Evolutionary conservation across 2,329 filamentous ascomycete species (phyloP).

Genomic region (Epichloe bromicola): DNA sequence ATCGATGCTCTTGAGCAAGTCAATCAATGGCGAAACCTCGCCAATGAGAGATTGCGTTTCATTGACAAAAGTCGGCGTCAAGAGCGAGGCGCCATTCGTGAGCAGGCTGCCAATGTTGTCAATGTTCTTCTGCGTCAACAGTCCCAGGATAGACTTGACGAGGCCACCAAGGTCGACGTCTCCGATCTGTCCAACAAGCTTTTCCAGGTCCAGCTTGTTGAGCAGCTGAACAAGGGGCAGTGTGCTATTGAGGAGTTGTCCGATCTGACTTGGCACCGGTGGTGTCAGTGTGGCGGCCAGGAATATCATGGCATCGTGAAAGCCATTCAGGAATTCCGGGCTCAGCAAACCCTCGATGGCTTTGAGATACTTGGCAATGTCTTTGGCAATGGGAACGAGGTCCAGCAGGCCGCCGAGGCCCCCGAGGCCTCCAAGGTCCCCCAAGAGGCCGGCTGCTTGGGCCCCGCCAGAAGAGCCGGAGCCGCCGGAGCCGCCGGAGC

Average conservation of each 20-base stretch:
- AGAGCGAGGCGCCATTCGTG: constrained; percentile 22
- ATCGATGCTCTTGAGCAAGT: constrained; percentile 20
- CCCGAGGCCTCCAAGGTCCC: constrained; percentile 10
- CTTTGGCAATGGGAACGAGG: constrained; percentile 12
- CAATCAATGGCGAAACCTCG: constrained; percentile 19
- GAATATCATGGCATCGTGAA: constrained; percentile 29
- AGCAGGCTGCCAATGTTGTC: constrained; percentile 22
- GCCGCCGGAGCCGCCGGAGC: neutral
- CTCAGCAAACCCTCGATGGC: constrained; percentile 15
- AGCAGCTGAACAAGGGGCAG: constrained; percentile 18
- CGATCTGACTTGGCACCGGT: constrained; percentile 20
- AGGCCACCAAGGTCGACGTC: constrained; percentile 19
- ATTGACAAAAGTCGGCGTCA: constrained; percentile 20
- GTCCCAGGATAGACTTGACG: constrained; percentile 16
- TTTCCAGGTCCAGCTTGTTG: constrained; percentile 21
- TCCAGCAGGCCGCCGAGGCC: constrained; percentile 8
- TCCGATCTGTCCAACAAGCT: constrained; percentile 18
- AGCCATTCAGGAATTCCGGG: constrained; percentile 25
- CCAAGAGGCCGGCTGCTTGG: constrained; percentile 3
- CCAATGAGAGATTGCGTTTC: constrained; percentile 22
- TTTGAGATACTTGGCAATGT: constrained; percentile 12
- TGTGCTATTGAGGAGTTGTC: constrained; percentile 15
- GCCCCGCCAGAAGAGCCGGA: neutral
- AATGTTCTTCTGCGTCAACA: constrained; percentile 19
- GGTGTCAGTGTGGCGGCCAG: constrained; percentile 25